Conservation (phyloP, 495 filamentous ascomycete species). For the Podospora pseudocomata region DNA sequence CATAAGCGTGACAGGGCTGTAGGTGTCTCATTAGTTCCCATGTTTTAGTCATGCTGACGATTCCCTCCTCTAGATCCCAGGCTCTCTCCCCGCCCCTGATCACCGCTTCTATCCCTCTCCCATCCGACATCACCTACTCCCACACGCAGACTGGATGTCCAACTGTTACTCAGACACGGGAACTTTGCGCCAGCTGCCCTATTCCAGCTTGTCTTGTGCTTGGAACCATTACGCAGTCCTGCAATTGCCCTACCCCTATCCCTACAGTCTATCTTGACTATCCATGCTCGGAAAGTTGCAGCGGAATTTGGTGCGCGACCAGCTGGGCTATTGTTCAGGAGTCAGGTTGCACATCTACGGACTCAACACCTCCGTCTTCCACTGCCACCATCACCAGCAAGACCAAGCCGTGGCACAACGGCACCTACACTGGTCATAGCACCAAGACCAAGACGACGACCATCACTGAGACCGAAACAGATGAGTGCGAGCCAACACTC, state of each 20-base stretch:
- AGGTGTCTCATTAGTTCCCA: not conserved
- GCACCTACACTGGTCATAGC: not conserved
- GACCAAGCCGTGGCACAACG: not conserved
- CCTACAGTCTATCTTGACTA: slow-evolving; percentile 25
- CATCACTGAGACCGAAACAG: not conserved
- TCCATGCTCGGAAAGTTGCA: slow-evolving; percentile 21
- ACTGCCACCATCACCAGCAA: not conserved
- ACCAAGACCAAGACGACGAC: not conserved
- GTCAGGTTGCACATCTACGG: not conserved
- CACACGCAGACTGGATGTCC: slow-evolving; percentile 22
- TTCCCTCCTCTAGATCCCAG: not conserved
- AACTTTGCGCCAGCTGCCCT: slow-evolving; percentile 26
- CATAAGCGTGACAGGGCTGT: not conserved
- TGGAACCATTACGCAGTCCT: slow-evolving; percentile 30
- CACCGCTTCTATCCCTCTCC: not conserved
- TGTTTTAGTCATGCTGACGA: not conserved
- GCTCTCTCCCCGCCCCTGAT: not conserved
- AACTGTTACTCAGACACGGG: slow-evolving; percentile 25
- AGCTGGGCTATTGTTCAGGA: slow-evolving; percentile 18
- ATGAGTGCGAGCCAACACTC: not conserved
- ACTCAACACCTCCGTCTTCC: not conserved
- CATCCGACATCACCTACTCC: not conserved
- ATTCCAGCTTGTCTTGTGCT: slow-evolving; percentile 34
- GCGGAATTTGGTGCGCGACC: slow-evolving; percentile 19
- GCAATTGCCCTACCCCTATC: slow-evolving; percentile 22